Evolutionary conservation across 23 red algal species (phyloP).

Genomic region (Gracilaria caudata): DNA sequence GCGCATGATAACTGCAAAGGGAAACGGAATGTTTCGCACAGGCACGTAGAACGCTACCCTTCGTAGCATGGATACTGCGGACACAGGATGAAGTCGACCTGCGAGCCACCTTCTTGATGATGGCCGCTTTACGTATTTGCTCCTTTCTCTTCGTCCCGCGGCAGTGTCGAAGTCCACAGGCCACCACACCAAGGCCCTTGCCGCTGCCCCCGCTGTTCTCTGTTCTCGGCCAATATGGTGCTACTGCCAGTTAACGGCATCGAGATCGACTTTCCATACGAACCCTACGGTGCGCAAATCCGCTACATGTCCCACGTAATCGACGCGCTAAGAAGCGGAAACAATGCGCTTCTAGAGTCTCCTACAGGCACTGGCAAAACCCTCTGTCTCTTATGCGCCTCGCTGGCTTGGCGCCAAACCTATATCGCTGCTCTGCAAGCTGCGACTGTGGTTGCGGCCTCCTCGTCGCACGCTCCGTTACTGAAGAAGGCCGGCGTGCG

Average conservation of each 20-base stretch:
- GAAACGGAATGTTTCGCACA: background rate
- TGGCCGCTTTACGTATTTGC: background rate
- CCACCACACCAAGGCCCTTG: background rate
- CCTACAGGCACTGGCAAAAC: slow-evolving; percentile 99
- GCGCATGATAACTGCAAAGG: background rate
- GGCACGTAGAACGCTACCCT: no score
- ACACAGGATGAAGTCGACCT: background rate
- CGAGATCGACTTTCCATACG: slow-evolving; percentile 87
- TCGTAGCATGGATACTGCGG: no score
- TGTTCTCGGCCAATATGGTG: slow-evolving; percentile 25
- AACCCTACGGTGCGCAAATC: slow-evolving; percentile 87
- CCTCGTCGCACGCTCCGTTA: slow-evolving; percentile 12
- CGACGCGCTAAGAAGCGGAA: slow-evolving; percentile 67
- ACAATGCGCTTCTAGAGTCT: slow-evolving; percentile 94
- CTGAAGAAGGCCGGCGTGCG: slow-evolving; percentile 29
- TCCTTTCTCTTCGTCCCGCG: background rate
- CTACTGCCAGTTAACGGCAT: slow-evolving; percentile 64
- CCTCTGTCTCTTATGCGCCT: slow-evolving; percentile 86
- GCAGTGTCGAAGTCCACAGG: background rate
- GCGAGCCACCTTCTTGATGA: background rate
- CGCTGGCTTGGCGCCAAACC: slow-evolving; percentile 84
- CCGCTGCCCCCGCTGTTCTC: background rate
- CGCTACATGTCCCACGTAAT: slow-evolving; percentile 95
- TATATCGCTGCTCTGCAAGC: slow-evolving; percentile 64
- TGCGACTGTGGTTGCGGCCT: background rate